These are phyloP conservation scores for Aspergillus fumigatus DNA, from an alignment of 2,329 filamentous ascomycete genomes.

Conservation along the genomic window DNA sequence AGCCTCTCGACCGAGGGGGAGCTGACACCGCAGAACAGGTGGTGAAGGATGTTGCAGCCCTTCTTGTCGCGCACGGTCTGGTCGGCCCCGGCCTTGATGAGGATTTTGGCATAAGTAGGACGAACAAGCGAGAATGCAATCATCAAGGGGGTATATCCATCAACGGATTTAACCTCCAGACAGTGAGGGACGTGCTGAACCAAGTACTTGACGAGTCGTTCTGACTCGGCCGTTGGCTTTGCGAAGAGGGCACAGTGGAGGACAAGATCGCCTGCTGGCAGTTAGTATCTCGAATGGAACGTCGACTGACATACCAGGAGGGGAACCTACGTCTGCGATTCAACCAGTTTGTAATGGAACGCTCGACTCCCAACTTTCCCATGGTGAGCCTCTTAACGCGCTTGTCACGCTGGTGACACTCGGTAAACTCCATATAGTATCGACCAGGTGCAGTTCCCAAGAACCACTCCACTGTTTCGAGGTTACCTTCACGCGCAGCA, in stretches of 20 bases:
- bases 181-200: constrained; percentile 57
- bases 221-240: constrained; percentile 37
- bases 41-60: constrained; percentile 67
- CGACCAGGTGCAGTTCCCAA: constrained; percentile 64
- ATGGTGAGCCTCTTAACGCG: constrained; percentile 26
- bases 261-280: constrained; percentile 42
- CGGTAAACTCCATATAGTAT: constrained; percentile 65
- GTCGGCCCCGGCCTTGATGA: constrained; percentile 67
- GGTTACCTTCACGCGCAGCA: constrained; percentile 36
- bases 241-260: constrained; percentile 63
- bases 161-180: constrained; percentile 54
- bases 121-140: constrained; percentile 55
- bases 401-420: constrained; percentile 56
- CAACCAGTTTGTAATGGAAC: constrained; percentile 51
- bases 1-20: constrained; percentile 25
- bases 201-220: constrained; percentile 61
- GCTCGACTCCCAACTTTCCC: constrained; percentile 57
- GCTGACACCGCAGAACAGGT: constrained; percentile 38
- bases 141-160: constrained; percentile 59
- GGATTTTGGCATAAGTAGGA: constrained; percentile 43
- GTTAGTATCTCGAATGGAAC: not conserved
- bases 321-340: constrained; percentile 46
- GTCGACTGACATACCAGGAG: no score
- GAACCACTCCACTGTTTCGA: constrained; percentile 74
- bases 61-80: constrained; percentile 58